Evolutionary conservation across 805 yeast species (phyloP), one percentile per base, ranked within the genome.

Genomic region (Ogataea chonburiensis): DNA sequence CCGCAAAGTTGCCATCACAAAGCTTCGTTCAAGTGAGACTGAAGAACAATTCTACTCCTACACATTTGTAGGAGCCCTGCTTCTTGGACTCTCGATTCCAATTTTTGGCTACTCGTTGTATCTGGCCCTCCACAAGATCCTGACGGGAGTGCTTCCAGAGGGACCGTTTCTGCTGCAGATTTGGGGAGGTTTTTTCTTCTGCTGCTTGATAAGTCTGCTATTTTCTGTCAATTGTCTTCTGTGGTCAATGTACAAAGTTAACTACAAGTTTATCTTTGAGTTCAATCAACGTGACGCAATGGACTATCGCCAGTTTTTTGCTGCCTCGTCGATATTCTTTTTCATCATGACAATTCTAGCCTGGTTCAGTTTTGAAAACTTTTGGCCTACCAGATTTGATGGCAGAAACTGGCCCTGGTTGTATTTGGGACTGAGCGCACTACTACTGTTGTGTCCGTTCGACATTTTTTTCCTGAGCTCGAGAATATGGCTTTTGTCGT

Each of bases 211-310:
- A 52, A 63, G 78, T 5, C 48, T 80, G 16, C 62, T 86, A 2
- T 80, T 89, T 55, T 79, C 81, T 10, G 39, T 84, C 28, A 79
- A 86, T 55, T 78, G 94, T 53, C 61, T 67, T 37, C 76, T 81
- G 3, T 93, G 95, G 91, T 71, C 79, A 17, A 58, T 63, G 28
- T 81, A 66, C 60, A 84, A 85, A 52, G 81, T 93, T 50, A 93
- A 91, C 59, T 93, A 93, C 59, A 82, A 82, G 52, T 89, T 93
- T 54, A 88, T 93, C 40, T 88, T 93, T 58, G 98, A 93, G 61
- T 81, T 88, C 49, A 79, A 86, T 53, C 73, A 80, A 28, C 71
- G 81, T 24, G 75, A 79, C 21, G 79, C 77, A 10, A 60, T 86
- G 31, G 79, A 85, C 51, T 80, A 64, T 45, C 71, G 76, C 37